Evolutionary conservation across 139 green algal genomes (phyloP).

Genomic region (Chlorella sp.): DNA sequence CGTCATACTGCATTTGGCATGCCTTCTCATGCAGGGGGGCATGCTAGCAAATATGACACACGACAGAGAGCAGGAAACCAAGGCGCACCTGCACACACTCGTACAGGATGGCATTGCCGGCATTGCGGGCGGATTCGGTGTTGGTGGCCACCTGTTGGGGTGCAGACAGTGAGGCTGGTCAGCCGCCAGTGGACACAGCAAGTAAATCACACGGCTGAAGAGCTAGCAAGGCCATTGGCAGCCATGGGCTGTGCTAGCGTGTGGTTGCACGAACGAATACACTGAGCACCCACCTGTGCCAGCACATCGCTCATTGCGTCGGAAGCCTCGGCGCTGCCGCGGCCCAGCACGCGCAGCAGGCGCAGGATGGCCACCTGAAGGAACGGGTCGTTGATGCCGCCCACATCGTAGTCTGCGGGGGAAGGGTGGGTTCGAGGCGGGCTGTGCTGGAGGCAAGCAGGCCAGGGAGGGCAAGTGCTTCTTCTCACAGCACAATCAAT

Average conservation of each 20-base stretch:
- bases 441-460: no score
- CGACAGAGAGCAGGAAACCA: background rate
- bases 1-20: background rate
- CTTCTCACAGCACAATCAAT: no score
- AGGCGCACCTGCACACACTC: conserved; percentile 81
- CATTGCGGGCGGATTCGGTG: conserved; percentile 86
- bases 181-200: no score
- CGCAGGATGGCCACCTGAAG: conserved; percentile 94
- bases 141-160: conserved; percentile 84
- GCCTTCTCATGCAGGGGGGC: background rate
- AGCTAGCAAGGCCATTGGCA: no score
- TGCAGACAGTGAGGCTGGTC: no score
- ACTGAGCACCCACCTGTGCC: conserved; percentile 81
- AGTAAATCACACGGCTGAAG: no score
- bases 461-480: background rate
- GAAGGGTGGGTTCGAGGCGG: background rate
- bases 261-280: no score
- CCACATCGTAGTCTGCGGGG: conserved; percentile 89
- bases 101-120: conserved; percentile 97
- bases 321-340: conserved; percentile 84
- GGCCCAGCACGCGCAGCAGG: conserved; percentile 88
- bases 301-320: conserved; percentile 98
- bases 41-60: background rate
- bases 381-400: conserved; percentile 96
- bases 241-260: no score